Evolutionary conservation across 1,284 basidiomycete genomes (phyloP).

Genomic region (Moesziomyces sp.): DNA sequence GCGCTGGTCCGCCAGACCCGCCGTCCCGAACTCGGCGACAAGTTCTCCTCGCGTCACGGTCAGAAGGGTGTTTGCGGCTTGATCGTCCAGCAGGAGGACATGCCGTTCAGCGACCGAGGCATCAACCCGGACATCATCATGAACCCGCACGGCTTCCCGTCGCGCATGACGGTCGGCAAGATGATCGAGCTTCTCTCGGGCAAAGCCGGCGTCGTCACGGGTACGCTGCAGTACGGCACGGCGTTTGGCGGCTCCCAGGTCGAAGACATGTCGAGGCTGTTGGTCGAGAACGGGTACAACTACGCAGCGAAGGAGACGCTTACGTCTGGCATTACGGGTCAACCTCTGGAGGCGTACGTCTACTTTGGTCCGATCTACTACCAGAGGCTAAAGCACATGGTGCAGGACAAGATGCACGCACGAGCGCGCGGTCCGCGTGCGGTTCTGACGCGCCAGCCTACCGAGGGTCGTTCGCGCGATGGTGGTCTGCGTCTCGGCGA

Average conservation of each 20-base stretch:
- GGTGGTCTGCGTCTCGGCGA: constrained; percentile 96
- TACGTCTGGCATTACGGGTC: constrained; percentile 96
- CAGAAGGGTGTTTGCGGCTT: constrained; percentile 99
- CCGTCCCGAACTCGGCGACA: constrained; percentile 95
- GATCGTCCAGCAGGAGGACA: constrained; percentile 97
- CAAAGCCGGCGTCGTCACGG: constrained; percentile 78
- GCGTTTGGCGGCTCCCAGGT: constrained; percentile 97
- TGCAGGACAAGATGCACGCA: constrained; percentile 99
- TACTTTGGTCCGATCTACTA: constrained; percentile 99
- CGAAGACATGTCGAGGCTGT: constrained; percentile 96
- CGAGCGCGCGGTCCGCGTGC: constrained; percentile 86
- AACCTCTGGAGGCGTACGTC: constrained; percentile 94
- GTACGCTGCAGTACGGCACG: constrained; percentile 90
- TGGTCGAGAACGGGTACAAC: constrained; percentile 94
- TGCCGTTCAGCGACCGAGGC: constrained; percentile 99
- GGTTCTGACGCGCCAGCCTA: constrained; percentile 95
- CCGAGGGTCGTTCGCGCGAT: constrained; percentile 96
- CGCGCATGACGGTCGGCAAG: constrained; percentile 98
- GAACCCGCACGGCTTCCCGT: constrained; percentile 99
- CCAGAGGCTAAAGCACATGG: constrained; percentile 73
- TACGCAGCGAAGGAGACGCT: constrained; percentile 99
- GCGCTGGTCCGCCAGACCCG: constrained; percentile 97
- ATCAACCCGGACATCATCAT: constrained; percentile 98
- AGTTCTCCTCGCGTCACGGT: constrained; percentile 97
- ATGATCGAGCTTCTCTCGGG: constrained; percentile 99